A percentile compares a stretch with the other conserved stretches of the same genome.
phyloP scores from a whole-genome alignment of 768 basidiomycete species.

The Pisolithus orientalis region DNA sequence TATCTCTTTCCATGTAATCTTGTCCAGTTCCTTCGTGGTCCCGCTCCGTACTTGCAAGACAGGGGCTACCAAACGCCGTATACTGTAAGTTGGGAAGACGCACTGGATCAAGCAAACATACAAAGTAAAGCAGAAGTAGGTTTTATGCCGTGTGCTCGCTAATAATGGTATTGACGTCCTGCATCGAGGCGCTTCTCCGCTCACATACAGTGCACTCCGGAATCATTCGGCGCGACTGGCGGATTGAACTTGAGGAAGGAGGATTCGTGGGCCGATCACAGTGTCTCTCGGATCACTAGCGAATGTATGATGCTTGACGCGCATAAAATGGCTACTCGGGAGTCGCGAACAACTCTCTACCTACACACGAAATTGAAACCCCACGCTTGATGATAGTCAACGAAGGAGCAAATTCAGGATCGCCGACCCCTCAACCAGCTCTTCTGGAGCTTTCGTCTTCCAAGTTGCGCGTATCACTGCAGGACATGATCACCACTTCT shows the following conservation, averaged over 20 bases:
- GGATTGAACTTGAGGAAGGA: constrained; percentile 55
- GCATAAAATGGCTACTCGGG: constrained; percentile 48
- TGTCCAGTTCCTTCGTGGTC: constrained; percentile 68
- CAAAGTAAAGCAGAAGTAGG: constrained; percentile 67
- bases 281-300: constrained; percentile 54
- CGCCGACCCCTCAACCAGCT: constrained; percentile 28
- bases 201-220: constrained; percentile 70
- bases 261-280: constrained; percentile 63
- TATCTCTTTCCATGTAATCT: constrained; percentile 90
- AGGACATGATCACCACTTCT: constrained; percentile 69
- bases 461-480: constrained; percentile 48
- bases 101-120: constrained; percentile 62
- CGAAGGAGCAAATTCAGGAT: constrained; percentile 17
- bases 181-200: constrained; percentile 54
- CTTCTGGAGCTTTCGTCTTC: constrained; percentile 28
- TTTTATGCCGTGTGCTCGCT: not conserved
- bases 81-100: constrained; percentile 63
- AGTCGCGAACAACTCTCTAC: constrained; percentile 19
- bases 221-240: constrained; percentile 60
- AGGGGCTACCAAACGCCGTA: constrained; percentile 52
- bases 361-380: constrained; percentile 1
- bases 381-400: constrained; percentile 8
- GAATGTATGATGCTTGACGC: constrained; percentile 67
- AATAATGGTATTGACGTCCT: constrained; percentile 1
- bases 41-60: constrained; percentile 55